A percentile compares a stretch with the other conserved stretches of the same genome.
phyloP scores from a whole-genome alignment of 2,329 filamentous ascomycete species.

The Pezicula carpinea region DNA sequence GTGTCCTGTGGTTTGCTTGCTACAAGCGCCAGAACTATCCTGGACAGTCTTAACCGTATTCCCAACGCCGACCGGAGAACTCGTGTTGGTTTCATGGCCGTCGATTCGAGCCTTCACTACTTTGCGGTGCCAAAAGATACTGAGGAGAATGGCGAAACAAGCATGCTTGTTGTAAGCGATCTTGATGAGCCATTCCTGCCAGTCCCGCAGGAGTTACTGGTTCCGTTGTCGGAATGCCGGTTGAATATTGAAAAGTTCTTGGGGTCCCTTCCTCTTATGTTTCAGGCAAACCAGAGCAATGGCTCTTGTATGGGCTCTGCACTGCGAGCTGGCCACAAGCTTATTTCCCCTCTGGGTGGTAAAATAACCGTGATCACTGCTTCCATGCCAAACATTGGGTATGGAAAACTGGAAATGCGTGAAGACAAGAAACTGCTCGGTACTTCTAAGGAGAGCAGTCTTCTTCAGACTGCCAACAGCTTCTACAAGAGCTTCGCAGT shows the following conservation, averaged over 20 bases:
- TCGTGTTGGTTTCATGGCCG: conserved; percentile 88
- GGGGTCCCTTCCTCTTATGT: conserved; percentile 90
- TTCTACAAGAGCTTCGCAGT: conserved; percentile 99
- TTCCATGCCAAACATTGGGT: conserved; percentile 83
- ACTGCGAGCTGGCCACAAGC: conserved; percentile 86
- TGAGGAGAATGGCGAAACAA: conserved; percentile 78
- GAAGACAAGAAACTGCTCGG: conserved; percentile 96
- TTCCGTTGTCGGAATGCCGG: conserved; percentile 83
- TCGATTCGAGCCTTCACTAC: conserved; percentile 92
- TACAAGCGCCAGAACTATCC: conserved; percentile 86
- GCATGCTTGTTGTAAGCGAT: conserved; percentile 91
- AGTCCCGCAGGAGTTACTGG: conserved; percentile 84
- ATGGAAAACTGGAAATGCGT: conserved; percentile 85
- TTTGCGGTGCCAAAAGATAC: conserved; percentile 89
- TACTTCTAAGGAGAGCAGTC: conserved; percentile 81
- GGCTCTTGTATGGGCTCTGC: conserved; percentile 95
- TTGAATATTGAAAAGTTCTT: conserved; percentile 90
- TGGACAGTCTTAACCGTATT: conserved; percentile 93
- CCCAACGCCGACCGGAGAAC: conserved; percentile 96
- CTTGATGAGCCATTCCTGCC: conserved; percentile 95
- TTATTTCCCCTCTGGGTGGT: conserved; percentile 89
- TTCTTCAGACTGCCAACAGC: conserved; percentile 88
- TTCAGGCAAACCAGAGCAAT: conserved; percentile 85
- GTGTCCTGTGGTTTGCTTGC: conserved; percentile 88
- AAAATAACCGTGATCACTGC: conserved; percentile 92